Conservation (phyloP, 805 yeast genomes). For the Yarrowia yakushimensis region DNA sequence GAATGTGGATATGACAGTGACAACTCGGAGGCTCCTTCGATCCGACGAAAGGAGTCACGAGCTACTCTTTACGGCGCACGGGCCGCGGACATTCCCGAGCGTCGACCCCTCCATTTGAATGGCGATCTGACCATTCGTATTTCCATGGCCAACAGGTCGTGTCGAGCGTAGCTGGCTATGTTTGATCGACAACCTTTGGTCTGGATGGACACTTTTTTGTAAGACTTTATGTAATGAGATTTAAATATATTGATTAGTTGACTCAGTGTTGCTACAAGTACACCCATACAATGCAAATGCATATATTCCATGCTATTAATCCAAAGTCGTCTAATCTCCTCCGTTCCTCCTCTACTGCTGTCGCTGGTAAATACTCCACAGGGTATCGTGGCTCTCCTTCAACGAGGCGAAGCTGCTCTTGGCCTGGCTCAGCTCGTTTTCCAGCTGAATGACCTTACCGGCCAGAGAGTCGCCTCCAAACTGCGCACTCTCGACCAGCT, state of each 20-base stretch:
- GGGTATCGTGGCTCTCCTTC: slow-evolving; percentile 7
- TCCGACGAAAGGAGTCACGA: background rate
- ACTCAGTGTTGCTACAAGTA: too few species aligned
- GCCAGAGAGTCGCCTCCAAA: slow-evolving; percentile 22
- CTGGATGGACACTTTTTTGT: too few species aligned
- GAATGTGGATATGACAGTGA: slow-evolving; percentile 5
- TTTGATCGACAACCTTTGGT: too few species aligned
- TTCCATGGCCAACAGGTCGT: background rate
- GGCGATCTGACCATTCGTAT: background rate
- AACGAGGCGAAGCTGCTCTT: slow-evolving; percentile 5
- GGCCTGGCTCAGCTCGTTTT: slow-evolving; percentile 2
- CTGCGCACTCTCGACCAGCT: slow-evolving; percentile 15
- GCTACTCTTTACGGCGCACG: background rate
- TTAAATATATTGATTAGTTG: too few species aligned
- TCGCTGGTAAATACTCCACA: slow-evolving; percentile 14
- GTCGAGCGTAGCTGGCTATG: too few species aligned
- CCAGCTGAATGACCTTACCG: slow-evolving; percentile 13
- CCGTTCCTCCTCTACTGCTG: background rate
- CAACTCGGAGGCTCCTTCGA: slow-evolving; percentile 1
- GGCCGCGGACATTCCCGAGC: background rate
- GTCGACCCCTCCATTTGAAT: background rate
- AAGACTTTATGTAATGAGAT: too few species aligned
- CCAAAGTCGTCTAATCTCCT: too few species aligned
- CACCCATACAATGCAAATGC: too few species aligned
- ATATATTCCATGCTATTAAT: too few species aligned